phyloP scores from a whole-genome alignment of 2,329 filamentous ascomycete genomes.

The Xylaria multiplex region DNA sequence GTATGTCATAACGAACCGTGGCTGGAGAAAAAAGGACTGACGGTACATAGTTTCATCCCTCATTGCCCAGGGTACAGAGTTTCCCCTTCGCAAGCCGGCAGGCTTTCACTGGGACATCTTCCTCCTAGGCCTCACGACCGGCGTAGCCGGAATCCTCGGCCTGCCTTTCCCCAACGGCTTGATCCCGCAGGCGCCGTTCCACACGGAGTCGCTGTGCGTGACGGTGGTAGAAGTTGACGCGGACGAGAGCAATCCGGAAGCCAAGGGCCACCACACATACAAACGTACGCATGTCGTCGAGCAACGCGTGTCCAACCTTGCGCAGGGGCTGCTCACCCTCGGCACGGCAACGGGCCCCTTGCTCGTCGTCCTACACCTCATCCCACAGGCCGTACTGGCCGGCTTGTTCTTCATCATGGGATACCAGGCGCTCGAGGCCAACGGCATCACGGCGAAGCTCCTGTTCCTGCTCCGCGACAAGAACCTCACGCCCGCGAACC shows the following conservation, averaged over 20 bases:
- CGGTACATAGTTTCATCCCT: constrained; percentile 74
- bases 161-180: constrained; percentile 85
- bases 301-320: constrained; percentile 81
- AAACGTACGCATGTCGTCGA: constrained; percentile 74
- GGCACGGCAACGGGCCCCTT: constrained; percentile 82
- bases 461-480: constrained; percentile 74
- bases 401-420: constrained; percentile 90
- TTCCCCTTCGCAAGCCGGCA: constrained; percentile 80
- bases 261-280: constrained; percentile 66
- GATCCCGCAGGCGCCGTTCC: constrained; percentile 85
- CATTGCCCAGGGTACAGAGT: constrained; percentile 85
- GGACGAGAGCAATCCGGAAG: constrained; percentile 61
- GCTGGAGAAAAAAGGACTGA: constrained; percentile 24
- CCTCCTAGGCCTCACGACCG: constrained; percentile 80
- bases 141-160: constrained; percentile 77
- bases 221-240: constrained; percentile 63
- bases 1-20: constrained; percentile 54
- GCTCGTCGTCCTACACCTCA: constrained; percentile 77
- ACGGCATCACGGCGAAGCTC: constrained; percentile 80
- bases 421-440: constrained; percentile 77
- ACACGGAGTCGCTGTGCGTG: constrained; percentile 81
- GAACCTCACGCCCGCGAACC: constrained; percentile 65
- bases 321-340: constrained; percentile 79
- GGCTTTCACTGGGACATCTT: constrained; percentile 90
- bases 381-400: constrained; percentile 81